Evolutionary conservation across 768 basidiomycete species (phyloP).

Genomic region (Pleurotus tuoliensis): DNA sequence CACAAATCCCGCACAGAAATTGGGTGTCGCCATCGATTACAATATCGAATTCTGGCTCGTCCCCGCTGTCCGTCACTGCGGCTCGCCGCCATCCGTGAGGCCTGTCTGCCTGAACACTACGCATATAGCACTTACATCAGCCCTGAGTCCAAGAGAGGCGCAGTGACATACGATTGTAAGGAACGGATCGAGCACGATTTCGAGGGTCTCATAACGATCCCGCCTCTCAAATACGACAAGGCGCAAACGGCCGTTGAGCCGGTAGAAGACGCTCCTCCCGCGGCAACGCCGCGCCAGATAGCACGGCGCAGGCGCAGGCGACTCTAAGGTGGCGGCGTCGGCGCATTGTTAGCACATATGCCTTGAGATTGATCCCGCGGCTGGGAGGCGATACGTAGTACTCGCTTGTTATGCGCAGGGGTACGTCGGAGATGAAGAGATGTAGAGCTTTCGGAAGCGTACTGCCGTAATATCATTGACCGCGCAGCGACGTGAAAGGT

Average conservation of each 20-base stretch:
- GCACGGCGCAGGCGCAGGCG: too few species aligned
- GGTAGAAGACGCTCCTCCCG: too few species aligned
- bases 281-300: background rate
- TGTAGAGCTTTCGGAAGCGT: too few species aligned
- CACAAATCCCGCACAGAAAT: slow-evolving; percentile 1
- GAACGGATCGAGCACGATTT: background rate
- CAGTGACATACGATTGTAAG: background rate
- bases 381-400: too few species aligned
- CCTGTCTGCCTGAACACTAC: background rate
- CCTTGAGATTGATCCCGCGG: too few species aligned
- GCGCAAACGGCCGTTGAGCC: background rate
- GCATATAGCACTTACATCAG: too few species aligned
- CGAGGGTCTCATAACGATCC: background rate
- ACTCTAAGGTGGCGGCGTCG: too few species aligned
- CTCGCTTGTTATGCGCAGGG: too few species aligned
- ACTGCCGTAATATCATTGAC: too few species aligned
- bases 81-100: slow-evolving; percentile 17
- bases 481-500: too few species aligned
- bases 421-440: too few species aligned
- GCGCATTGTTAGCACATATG: too few species aligned
- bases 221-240: background rate
- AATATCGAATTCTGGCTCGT: slow-evolving; percentile 3
- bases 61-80: slow-evolving; percentile 10
- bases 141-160: background rate
- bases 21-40: slow-evolving; percentile 10